Conservation (phyloP, 768 basidiomycete species). For the Lentinula guzmanii region DNA sequence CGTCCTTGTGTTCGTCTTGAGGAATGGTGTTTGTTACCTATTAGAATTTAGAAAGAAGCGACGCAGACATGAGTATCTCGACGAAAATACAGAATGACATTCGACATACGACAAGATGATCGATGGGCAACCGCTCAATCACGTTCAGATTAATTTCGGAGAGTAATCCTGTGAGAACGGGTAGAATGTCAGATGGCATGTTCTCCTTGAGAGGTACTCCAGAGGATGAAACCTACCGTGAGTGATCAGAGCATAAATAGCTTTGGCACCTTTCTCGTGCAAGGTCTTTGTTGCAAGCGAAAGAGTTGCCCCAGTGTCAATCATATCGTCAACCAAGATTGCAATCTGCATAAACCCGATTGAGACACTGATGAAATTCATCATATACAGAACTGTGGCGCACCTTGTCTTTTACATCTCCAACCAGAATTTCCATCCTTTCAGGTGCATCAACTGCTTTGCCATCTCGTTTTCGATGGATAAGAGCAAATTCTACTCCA, state of each 20-base stretch:
- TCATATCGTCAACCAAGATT: slow-evolving; percentile 98
- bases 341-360: slow-evolving; percentile 49
- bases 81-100: slow-evolving; percentile 6
- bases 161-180: slow-evolving; percentile 52
- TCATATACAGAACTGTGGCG: slow-evolving; percentile 8
- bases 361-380: slow-evolving; percentile 6
- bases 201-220: not conserved
- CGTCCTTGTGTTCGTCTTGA: slow-evolving; percentile 59
- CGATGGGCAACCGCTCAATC: slow-evolving; percentile 69
- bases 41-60: not conserved
- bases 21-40: slow-evolving; percentile 96
- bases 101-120: slow-evolving; percentile 73
- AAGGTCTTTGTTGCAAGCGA: slow-evolving; percentile 80
- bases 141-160: slow-evolving; percentile 68
- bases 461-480: slow-evolving; percentile 83
- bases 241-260: slow-evolving; percentile 83
- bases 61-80: not conserved
- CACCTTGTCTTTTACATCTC: slow-evolving; percentile 88
- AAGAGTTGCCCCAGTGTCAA: slow-evolving; percentile 91
- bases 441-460: slow-evolving; percentile 62
- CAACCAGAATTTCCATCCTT: slow-evolving; percentile 90
- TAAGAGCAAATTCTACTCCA: slow-evolving; percentile 90
- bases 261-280: slow-evolving; percentile 82
- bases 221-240: slow-evolving; percentile 56
- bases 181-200: not conserved